These are phyloP conservation scores for Tricholoma flavovirens DNA, from an alignment of 768 basidiomycete species.

Conservation along the genomic window DNA sequence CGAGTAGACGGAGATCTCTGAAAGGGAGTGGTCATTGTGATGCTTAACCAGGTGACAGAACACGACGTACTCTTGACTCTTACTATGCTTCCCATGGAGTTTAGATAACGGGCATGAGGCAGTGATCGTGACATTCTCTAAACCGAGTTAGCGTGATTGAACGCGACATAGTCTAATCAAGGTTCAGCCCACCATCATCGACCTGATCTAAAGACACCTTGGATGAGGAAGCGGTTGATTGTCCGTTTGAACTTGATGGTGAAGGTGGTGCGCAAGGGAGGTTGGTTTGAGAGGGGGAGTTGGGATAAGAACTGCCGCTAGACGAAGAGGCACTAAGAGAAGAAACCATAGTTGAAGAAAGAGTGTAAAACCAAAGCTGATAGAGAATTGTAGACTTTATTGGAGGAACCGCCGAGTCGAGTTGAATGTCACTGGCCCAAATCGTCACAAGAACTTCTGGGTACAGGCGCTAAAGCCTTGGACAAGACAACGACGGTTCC, in stretches of 20 bases:
- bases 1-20: conserved; percentile 72
- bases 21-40: conserved; percentile 2
- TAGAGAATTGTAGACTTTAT: conserved; percentile 13
- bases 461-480: conserved; percentile 28
- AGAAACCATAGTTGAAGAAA: conserved; percentile 27
- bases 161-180: conserved; percentile 8
- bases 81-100: conserved; percentile 47
- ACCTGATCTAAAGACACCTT: conserved; percentile 46
- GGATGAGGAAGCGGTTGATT: conserved; percentile 49
- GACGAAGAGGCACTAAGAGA: conserved; percentile 28
- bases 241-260: conserved; percentile 29
- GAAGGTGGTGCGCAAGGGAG: conserved; percentile 31
- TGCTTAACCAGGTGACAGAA: conserved; percentile 7
- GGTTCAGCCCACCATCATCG: conserved; percentile 54
- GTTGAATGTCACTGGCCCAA: conserved; percentile 34
- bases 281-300: conserved; percentile 29
- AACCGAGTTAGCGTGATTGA: conserved; percentile 9
- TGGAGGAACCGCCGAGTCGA: conserved; percentile 50
- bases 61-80: conserved; percentile 61
- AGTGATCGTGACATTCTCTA: conserved; percentile 75
- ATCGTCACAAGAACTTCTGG: conserved; percentile 27
- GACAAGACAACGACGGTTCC: conserved; percentile 48
- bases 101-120: conserved; percentile 40
- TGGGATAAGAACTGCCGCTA: conserved; percentile 25
- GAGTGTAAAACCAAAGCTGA: conserved; percentile 17